Percentiles rank a stretch among this genome's conserved stretches.
These are phyloP conservation scores for Ogataea methylovora DNA, from an alignment of 805 yeast genomes.

Conservation along the genomic window DNA sequence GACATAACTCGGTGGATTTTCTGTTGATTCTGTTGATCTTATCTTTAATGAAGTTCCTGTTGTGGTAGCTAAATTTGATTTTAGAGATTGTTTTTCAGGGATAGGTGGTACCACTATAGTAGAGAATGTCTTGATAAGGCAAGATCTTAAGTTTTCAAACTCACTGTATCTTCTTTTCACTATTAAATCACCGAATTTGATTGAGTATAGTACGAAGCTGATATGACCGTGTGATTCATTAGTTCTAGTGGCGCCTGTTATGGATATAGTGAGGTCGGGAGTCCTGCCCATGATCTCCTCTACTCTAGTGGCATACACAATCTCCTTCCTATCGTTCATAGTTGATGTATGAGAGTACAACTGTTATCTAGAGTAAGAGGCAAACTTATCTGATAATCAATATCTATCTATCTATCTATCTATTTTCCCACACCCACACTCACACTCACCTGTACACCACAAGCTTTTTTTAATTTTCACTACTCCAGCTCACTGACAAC, in stretches of 20 bases:
- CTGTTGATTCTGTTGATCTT: background rate
- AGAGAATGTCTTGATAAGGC: slow-evolving; percentile 68
- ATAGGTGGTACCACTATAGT: slow-evolving; percentile 86
- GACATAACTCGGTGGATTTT: slow-evolving; percentile 12
- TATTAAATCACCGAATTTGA: slow-evolving; percentile 48
- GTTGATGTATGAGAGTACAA: no score
- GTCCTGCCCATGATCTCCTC: slow-evolving; percentile 13
- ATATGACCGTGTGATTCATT: slow-evolving; percentile 55
- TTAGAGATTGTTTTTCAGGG: slow-evolving; percentile 72
- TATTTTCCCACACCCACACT: no score
- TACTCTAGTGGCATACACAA: slow-evolving; percentile 16
- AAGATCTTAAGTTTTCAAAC: slow-evolving; percentile 74
- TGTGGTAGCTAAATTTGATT: slow-evolving; percentile 23
- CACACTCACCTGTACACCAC: no score
- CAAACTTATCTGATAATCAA: no score
- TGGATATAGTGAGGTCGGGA: slow-evolving; percentile 20
- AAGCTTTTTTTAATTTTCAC: no score
- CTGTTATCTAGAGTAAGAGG: no score
- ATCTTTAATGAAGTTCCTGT: slow-evolving; percentile 21
- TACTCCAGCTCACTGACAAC: no score
- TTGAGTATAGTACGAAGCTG: slow-evolving; percentile 73
- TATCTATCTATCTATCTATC: no score
- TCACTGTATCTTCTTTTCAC: slow-evolving; percentile 88
- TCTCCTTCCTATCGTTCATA: slow-evolving; percentile 6
- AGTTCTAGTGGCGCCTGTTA: slow-evolving; percentile 79